phyloP scores from a whole-genome alignment of 2,329 filamentous ascomycete genomes.

The Tolypocladium amazonense region DNA sequence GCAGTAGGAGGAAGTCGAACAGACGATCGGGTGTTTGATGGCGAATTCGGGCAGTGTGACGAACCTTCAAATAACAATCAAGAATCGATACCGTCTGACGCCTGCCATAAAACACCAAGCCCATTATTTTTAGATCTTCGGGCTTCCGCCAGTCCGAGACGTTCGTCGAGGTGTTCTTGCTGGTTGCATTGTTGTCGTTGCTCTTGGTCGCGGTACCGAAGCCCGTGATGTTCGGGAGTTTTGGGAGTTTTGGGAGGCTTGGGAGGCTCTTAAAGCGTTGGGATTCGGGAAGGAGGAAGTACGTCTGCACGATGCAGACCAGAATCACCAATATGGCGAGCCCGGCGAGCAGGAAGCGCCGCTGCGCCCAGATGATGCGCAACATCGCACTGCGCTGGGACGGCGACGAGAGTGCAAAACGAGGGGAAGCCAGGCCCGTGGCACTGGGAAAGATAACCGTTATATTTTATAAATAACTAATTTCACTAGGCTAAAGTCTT shows the following conservation, averaged over 20 bases:
- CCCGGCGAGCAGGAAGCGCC: background rate
- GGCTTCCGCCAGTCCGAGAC: background rate
- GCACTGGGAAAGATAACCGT: no score
- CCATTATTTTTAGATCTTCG: background rate
- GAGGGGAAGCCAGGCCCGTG: background rate
- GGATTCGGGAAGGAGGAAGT: background rate
- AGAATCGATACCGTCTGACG: background rate
- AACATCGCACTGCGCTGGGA: background rate
- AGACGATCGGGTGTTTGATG: background rate
- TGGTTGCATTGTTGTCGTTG: background rate
- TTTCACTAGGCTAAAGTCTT: no score
- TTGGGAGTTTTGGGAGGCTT: background rate
- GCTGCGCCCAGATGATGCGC: background rate
- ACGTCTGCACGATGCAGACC: background rate
- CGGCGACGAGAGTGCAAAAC: background rate
- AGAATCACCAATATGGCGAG: background rate
- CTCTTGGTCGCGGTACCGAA: background rate
- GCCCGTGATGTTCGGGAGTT: background rate
- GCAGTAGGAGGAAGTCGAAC: background rate
- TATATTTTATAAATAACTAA: no score
- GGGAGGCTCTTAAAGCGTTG: no score
- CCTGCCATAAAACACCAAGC: background rate
- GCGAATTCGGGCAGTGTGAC: no score
- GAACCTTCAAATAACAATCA: background rate
- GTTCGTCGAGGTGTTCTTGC: background rate